phyloP scores from a whole-genome alignment of 2,329 filamentous ascomycete genomes.

The Clarireedia homoeocarpa region DNA sequence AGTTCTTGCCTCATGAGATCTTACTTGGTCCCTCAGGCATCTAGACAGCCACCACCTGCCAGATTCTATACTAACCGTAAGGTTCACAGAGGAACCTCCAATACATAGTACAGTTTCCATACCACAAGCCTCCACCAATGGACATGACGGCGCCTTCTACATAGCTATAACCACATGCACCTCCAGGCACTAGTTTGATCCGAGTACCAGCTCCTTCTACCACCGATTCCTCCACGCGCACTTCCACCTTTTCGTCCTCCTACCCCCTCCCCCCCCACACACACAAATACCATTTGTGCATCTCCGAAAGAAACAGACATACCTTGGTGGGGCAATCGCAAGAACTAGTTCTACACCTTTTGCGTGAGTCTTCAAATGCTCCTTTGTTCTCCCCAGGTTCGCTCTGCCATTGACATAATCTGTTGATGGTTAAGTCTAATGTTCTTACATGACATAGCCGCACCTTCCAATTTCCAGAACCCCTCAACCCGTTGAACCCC shows the following conservation, averaged over 20 bases:
- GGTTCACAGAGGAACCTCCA: too few species aligned
- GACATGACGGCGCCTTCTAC: not conserved
- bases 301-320: constrained; percentile 16
- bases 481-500: constrained; percentile 1
- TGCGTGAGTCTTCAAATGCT: constrained; percentile 5
- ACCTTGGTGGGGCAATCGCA: constrained; percentile 28
- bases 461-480: constrained; percentile 1
- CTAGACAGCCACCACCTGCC: too few species aligned
- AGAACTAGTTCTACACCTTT: constrained; percentile 8
- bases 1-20: too few species aligned
- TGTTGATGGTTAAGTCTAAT: constrained; percentile 2
- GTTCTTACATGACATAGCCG: not conserved
- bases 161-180: not conserved
- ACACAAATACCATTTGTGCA: constrained; percentile 9
- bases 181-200: too few species aligned
- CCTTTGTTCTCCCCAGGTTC: not conserved
- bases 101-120: not conserved
- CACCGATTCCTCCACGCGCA: not conserved
- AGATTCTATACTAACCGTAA: too few species aligned
- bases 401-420: not conserved
- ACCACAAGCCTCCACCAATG: not conserved
- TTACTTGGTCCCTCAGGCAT: too few species aligned
- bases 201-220: not conserved
- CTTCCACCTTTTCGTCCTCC: not conserved
- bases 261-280: not conserved